Evolutionary conservation across 495 filamentous ascomycete genomes (phyloP).

Genomic region (Cairneyella variabilis): DNA sequence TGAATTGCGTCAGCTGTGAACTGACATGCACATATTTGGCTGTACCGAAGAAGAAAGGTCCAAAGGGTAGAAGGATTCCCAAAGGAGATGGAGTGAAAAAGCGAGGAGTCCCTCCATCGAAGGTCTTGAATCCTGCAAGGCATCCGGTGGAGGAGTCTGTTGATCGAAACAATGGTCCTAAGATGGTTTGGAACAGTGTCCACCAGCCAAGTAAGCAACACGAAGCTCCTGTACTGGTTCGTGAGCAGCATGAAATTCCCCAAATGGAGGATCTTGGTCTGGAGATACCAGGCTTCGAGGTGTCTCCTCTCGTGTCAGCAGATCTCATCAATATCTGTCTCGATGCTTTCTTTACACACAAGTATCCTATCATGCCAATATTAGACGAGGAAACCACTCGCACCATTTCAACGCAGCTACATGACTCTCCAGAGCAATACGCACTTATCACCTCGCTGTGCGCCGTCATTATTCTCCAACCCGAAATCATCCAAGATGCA

Average conservation of each 20-base stretch:
- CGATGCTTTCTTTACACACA: conserved; percentile 20
- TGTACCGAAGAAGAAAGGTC: conserved; percentile 19
- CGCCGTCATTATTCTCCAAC: conserved; percentile 8
- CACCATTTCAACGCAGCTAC: neutral
- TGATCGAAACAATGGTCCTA: too few relatives aligned
- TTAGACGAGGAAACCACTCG: conserved; percentile 1
- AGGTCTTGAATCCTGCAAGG: neutral
- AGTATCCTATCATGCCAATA: conserved; percentile 20
- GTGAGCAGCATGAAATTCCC: too few relatives aligned
- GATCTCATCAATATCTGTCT: conserved; percentile 11
- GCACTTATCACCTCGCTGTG: conserved; percentile 13
- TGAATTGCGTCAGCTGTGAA: conserved; percentile 9
- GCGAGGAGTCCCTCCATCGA: neutral
- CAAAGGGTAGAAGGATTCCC: neutral
- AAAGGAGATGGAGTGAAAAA: neutral
- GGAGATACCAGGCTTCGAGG: neutral
- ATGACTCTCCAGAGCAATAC: conserved; percentile 8
- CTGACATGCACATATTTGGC: conserved; percentile 11
- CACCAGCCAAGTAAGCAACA: too few relatives aligned
- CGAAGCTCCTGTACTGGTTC: too few relatives aligned
- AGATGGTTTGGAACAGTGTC: too few relatives aligned
- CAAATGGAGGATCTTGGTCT: neutral
- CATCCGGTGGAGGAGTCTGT: too few relatives aligned
- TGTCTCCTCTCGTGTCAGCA: conserved; percentile 6
- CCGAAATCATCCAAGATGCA: neutral